These are phyloP conservation scores for Melanogaster broomeanus DNA, from an alignment of 768 basidiomycete genomes.

Conservation along the genomic window DNA sequence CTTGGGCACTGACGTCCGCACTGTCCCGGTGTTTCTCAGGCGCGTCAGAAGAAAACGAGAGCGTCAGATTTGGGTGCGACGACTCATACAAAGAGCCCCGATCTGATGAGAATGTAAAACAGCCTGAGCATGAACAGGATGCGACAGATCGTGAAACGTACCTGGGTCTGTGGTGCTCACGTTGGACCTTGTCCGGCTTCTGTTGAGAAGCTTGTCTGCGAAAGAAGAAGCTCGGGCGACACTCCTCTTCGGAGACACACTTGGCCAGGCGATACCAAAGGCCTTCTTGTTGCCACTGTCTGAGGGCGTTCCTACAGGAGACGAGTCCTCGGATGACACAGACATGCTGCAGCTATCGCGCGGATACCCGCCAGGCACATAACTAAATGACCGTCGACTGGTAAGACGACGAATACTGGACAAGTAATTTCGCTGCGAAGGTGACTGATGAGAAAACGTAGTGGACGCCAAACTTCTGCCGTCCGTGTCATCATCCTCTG, in stretches of 20 bases:
- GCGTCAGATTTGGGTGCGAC: slow-evolving; percentile 22
- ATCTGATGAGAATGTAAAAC: slow-evolving; percentile 15
- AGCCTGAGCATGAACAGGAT: background rate
- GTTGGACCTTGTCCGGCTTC: slow-evolving; percentile 55
- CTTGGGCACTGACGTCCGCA: slow-evolving; percentile 27
- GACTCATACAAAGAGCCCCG: slow-evolving; percentile 29
- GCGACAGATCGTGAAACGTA: slow-evolving; percentile 28
- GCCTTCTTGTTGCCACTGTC: slow-evolving; percentile 38
- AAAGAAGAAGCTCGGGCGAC: slow-evolving; percentile 55
- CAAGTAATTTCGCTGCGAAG: slow-evolving; percentile 47
- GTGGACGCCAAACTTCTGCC: slow-evolving; percentile 34
- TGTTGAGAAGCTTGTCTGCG: slow-evolving; percentile 59
- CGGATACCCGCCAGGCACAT: slow-evolving; percentile 44
- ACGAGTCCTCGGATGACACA: slow-evolving; percentile 69
- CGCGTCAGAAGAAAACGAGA: slow-evolving; percentile 21
- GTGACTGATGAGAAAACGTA: slow-evolving; percentile 53
- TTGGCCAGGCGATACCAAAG: slow-evolving; percentile 47
- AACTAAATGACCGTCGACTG: slow-evolving; percentile 36
- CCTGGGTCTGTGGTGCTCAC: slow-evolving; percentile 47
- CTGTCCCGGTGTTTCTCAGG: slow-evolving; percentile 11
- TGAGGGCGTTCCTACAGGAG: slow-evolving; percentile 59
- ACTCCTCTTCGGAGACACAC: slow-evolving; percentile 53
- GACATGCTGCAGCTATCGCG: slow-evolving; percentile 68
- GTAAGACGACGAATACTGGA: slow-evolving; percentile 50
- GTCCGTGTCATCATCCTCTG: slow-evolving; percentile 29